phyloP scores from a whole-genome alignment of 1,284 basidiomycete species.

The Heterobasidion occidentale region DNA sequence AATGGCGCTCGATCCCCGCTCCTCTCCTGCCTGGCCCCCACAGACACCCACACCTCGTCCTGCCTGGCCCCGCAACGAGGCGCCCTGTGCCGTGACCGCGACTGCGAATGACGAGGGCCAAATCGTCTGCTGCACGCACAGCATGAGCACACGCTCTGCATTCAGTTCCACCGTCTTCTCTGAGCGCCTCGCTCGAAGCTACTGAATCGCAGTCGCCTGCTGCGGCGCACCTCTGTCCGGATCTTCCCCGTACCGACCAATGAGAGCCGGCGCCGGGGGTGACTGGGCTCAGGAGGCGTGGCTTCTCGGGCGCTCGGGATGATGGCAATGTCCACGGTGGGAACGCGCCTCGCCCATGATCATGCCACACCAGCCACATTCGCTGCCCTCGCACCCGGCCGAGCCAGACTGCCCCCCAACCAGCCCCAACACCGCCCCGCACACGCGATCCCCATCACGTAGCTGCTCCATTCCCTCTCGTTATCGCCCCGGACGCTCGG shows the following conservation, averaged over 20 bases:
- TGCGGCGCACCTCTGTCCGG: not conserved
- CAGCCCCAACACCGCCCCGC: too few relatives aligned
- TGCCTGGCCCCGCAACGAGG: too few relatives aligned
- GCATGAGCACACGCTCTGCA: too few relatives aligned
- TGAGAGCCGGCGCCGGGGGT: too few relatives aligned
- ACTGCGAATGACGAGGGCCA: too few relatives aligned
- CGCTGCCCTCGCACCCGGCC: not conserved
- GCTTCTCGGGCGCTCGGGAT: not conserved
- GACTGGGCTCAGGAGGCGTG: not conserved
- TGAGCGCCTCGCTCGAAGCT: not conserved
- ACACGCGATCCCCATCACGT: not conserved
- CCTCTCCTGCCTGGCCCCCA: too few relatives aligned
- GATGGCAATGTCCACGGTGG: not conserved
- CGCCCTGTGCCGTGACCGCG: too few relatives aligned
- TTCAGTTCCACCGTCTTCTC: too few relatives aligned
- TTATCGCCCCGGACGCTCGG: too few relatives aligned
- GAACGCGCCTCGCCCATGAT: not conserved
- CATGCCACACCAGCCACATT: not conserved
- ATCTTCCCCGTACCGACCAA: not conserved
- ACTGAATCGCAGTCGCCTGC: not conserved
- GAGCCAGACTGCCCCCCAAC: not conserved
- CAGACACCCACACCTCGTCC: too few relatives aligned
- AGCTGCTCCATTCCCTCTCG: too few relatives aligned
- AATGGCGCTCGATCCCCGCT: not conserved
- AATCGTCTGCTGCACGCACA: too few relatives aligned